Base-by-base conservation (phyloP, 2,329 filamentous ascomycete genomes). In the Chalaropsis ovoidea region DNA sequence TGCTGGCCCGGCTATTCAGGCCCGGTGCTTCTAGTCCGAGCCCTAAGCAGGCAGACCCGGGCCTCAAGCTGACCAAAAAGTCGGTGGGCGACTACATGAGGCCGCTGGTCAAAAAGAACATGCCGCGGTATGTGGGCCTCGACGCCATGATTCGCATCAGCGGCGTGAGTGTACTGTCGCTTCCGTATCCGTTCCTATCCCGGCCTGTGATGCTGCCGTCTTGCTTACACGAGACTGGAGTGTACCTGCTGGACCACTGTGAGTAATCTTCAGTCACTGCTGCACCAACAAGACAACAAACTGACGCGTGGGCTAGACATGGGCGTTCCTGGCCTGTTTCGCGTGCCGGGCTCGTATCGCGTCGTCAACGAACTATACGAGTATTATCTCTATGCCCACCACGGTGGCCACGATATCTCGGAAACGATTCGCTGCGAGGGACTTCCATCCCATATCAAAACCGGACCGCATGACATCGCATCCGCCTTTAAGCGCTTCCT, bases 401-500 rank as follows among this genome's bases (percentile, higher is more conserved):
- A 68, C 41, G 67, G 61, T 22, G 67, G 64, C 27, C 56, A 45
- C 39, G 64, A 65, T 19, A 70, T 71, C 67, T 74, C 77, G 35
- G 78, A 80, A 19, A 88, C 85, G 0, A 82, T 84, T 35, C 78
- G 82, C 42, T 82, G 78, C 62, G 80, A 83, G 5, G 83, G 78
- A 49, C 75, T 88, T 1, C 86, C 86, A 2, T 72, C 74, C 1
- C 83, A 87, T 69, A 83, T 88, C 68, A 78, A 78, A 45, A 81
- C 77, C 60, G 79, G 81, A 6, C 77, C 83, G 2, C 83, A 88
- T 68, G 86, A 88, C 73, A 81, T 88, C 39, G 85, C 85, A 1
- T 85, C 84, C 1, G 79, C 82, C 0, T 87, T 89, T 73, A 88
- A 88, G 70, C 80, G 79, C 13, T 76, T 89, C n/a, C 75, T 89